Evolutionary conservation across 1,139 yeast species (phyloP).

Genomic region (Geotrichum candidum): DNA sequence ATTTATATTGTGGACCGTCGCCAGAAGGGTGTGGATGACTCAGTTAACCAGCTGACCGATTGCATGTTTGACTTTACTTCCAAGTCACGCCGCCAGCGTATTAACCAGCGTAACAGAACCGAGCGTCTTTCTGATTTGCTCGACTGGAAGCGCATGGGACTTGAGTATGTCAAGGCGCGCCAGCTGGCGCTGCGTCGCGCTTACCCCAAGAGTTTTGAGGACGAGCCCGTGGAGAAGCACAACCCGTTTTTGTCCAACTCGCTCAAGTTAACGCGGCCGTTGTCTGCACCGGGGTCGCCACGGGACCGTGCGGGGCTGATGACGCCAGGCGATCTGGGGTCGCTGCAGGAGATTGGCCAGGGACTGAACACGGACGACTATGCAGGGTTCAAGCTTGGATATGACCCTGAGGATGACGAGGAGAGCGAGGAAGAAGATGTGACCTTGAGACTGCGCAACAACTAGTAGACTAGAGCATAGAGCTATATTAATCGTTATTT

Average conservation of each 20-base stretch:
- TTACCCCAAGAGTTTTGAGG: slow-evolving; percentile 72
- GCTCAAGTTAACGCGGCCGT: slow-evolving; percentile 79
- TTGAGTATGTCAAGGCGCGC: slow-evolving; percentile 92
- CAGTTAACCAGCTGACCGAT: slow-evolving; percentile 82
- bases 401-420: slow-evolving; percentile 38
- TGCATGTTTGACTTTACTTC: slow-evolving; percentile 84
- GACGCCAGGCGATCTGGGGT: slow-evolving; percentile 99
- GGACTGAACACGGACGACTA: slow-evolving; percentile 74
- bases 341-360: slow-evolving; percentile 81
- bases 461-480: background rate
- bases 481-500: background rate
- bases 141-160: slow-evolving; percentile 98
- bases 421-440: slow-evolving; percentile 9
- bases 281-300: slow-evolving; percentile 96
- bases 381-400: slow-evolving; percentile 57
- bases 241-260: slow-evolving; percentile 17
- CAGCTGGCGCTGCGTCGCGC: slow-evolving; percentile 89
- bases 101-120: slow-evolving; percentile 95
- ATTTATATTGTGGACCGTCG: slow-evolving; percentile 95
- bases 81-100: slow-evolving; percentile 93
- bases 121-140: slow-evolving; percentile 87
- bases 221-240: slow-evolving; percentile 20
- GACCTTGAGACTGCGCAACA: background rate
- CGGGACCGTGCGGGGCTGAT: slow-evolving; percentile 54
- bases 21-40: slow-evolving; percentile 87